Evolutionary conservation across 2,329 filamentous ascomycete genomes (phyloP).

Genomic region (Chaetomium sp.): DNA sequence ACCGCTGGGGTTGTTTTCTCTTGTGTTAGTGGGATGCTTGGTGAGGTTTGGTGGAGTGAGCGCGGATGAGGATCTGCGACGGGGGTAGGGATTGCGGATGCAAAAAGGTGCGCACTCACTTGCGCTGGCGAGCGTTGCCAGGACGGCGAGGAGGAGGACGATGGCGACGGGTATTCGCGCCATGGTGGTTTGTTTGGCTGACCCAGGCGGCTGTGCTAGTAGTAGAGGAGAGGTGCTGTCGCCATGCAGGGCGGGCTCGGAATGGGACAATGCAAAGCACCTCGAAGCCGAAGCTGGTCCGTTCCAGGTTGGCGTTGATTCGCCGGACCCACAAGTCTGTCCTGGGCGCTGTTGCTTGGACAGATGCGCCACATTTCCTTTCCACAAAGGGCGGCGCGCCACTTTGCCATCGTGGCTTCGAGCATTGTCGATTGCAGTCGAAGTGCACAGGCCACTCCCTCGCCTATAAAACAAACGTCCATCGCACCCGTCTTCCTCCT

Average conservation of each 20-base stretch:
- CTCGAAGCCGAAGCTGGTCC: neutral
- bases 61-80: conserved; percentile 3
- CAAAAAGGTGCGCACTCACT: conserved; percentile 24
- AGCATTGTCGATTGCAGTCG: conserved; percentile 23
- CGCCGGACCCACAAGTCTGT: conserved; percentile 3
- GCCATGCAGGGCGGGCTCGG: neutral
- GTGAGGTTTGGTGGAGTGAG: conserved; percentile 30
- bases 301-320: neutral
- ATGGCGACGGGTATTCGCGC: conserved; percentile 30
- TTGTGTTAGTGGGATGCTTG: conserved; percentile 11
- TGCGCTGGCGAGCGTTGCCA: conserved; percentile 28
- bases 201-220: neutral
- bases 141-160: conserved; percentile 24
- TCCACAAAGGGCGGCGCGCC: neutral
- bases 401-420: conserved; percentile 14
- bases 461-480: conserved; percentile 24
- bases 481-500: conserved; percentile 22
- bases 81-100: neutral
- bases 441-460: conserved; percentile 28
- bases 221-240: neutral
- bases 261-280: neutral
- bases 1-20: conserved; percentile 48
- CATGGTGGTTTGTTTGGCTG: conserved; percentile 26
- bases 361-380: neutral
- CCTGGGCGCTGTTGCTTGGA: neutral